Percentiles rank a stretch among this genome's conserved stretches.
Evolutionary conservation across 192 early-diverging fungal species (phyloP).

Genomic region (Radiomyces spectabilis): DNA sequence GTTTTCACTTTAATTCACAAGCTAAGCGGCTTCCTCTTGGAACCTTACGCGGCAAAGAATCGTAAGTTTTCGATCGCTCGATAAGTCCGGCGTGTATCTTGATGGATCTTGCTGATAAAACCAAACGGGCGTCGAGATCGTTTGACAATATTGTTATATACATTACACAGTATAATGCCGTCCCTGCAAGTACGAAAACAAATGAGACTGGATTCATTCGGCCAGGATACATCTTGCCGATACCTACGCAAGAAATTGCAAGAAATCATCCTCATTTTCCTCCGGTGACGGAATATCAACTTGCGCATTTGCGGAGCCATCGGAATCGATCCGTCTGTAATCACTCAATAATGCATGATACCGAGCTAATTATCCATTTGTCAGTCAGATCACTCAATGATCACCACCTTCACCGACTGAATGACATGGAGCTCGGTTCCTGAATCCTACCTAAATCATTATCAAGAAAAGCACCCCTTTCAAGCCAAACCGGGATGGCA

Average conservation of each 20-base stretch:
- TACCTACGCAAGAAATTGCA: constrained; percentile 34
- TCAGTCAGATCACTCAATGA: no score
- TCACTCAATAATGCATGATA: constrained; percentile 43
- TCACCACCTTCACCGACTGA: no score
- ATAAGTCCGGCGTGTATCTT: constrained; percentile 43
- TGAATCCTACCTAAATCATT: constrained; percentile 16
- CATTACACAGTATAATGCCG: constrained; percentile 41
- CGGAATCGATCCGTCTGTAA: constrained; percentile 19
- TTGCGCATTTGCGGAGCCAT: neutral
- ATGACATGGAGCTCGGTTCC: neutral
- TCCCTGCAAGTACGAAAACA: constrained; percentile 22
- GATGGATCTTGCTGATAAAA: constrained; percentile 47
- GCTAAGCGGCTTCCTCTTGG: neutral
- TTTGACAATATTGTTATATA: constrained; percentile 42
- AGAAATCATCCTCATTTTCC: constrained; percentile 33
- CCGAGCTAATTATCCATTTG: no score
- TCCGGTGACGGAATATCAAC: constrained; percentile 21
- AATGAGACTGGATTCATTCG: neutral
- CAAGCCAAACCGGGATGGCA: constrained; percentile 22
- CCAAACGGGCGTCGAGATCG: constrained; percentile 49
- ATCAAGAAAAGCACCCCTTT: constrained; percentile 17
- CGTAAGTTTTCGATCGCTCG: constrained; percentile 48
- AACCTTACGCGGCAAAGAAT: constrained; percentile 49
- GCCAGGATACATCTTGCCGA: neutral
- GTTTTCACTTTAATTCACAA: neutral